Base-by-base conservation (phyloP, 805 yeast species). In the Spathaspora sp. region DNA sequence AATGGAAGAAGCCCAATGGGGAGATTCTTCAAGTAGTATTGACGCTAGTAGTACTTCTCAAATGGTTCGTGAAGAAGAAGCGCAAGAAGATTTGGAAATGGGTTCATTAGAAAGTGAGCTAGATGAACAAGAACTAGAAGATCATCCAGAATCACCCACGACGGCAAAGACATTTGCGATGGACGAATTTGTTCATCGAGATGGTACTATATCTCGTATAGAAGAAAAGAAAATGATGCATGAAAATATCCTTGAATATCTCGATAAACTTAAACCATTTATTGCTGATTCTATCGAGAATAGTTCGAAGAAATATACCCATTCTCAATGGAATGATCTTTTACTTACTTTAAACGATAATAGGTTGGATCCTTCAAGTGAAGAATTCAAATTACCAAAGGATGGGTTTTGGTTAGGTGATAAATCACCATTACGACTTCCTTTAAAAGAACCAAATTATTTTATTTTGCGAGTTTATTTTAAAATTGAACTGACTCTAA, bases 381-480 rank as follows among this genome's bases (percentile, higher is more conserved):
- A 47, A 32, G 48, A 42, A 43, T 26, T 49, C 18, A 20, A 42
- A 20, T 19, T 14, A 6, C 14, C 26, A 14, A 42, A 18, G 47
- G 49, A 47, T 32, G 48, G 55, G 16, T 85, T 72, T 60, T 89
- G 96, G 96, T 57, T 89, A 1, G 75, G 86, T 7, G 82, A 81
- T 1, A 60, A 67, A 1, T 83, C 91, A 1, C 96, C 96, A 0
- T 68, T 89, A 42, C 73, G 86, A 44, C 80, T 78, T 50, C 94
- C 94, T 0, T 69, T 86, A 39, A 78, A 77, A 56, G 91, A 89
- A 62, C 83, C 91, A 0, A 80, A 82, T 52, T 87, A 80, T 59
- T 77, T 87, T 35, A 63, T 78, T 29, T 63, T 73, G 50, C 65
- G 77, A 50, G 57, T 68, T 40, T 60, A 70, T 35, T 50, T 50